A percentile compares a stretch with the other conserved stretches of the same genome.
phyloP scores from a whole-genome alignment of 176 grass and related monocot species.

The Eleusine coracana region DNA sequence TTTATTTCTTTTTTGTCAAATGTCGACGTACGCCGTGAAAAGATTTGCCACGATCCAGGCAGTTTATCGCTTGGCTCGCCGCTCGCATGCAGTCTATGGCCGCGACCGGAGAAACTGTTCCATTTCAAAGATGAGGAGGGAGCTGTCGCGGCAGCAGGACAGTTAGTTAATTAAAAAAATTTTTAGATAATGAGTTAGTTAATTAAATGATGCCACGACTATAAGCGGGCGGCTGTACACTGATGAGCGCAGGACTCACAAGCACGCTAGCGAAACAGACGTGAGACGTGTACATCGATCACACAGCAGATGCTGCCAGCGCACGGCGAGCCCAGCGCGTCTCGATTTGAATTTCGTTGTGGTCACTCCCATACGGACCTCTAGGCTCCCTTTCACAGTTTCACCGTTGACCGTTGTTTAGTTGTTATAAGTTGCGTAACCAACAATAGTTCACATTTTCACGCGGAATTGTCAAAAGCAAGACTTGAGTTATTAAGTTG shows the following conservation, averaged over 20 bases:
- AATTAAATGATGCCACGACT: too few relatives aligned
- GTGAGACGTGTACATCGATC: not conserved
- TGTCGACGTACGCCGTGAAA: not conserved
- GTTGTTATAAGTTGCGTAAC: too few relatives aligned
- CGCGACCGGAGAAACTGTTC: not conserved
- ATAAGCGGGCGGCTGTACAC: too few relatives aligned
- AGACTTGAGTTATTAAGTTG: too few relatives aligned
- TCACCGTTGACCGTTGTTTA: too few relatives aligned
- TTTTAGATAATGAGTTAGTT: too few relatives aligned
- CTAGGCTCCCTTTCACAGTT: too few relatives aligned
- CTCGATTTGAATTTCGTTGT: not conserved
- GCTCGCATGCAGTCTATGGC: not conserved
- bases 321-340: too few relatives aligned
- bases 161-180: not conserved
- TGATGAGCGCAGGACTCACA: not conserved
- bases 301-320: not conserved
- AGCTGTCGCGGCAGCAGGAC: not conserved
- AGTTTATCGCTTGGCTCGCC: too few relatives aligned
- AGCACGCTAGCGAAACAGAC: not conserved
- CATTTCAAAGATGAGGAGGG: not conserved
- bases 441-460: too few relatives aligned
- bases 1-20: not conserved
- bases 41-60: not conserved
- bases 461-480: too few relatives aligned
- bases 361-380: too few relatives aligned